Base-by-base conservation (phyloP, 345 rosid genomes). In the Microthlaspi erraticum region DNA sequence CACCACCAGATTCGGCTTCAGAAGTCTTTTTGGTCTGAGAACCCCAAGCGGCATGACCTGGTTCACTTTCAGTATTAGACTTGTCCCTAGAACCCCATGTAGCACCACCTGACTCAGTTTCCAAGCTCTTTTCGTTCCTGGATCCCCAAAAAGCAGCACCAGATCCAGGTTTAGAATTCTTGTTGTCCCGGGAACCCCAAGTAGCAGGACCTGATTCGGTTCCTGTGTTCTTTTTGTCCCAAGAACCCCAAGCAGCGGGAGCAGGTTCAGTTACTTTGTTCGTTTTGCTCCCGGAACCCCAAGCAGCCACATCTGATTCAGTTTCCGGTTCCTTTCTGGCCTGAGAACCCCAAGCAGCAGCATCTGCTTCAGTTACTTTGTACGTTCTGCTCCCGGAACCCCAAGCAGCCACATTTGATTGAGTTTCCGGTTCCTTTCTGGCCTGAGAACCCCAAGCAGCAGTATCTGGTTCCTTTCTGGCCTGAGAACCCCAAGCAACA, bases 71-170 rank as follows among this genome's bases (percentile, higher is more conserved):
- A 1, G 41, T 0, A 0, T 43, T 50, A 12, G 43, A 50, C 44
- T 62, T 44, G 6, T 4, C 18, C 68, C 3, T 19, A 8, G 41
- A 5, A 34, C 34, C 49, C 62, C 43, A 31, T 2, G 52, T 38
- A 60, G 48, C 39, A 7, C 2, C n/a, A 42, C 31, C 68, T 43
- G 49, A 43, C 11, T 53, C 39, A 59, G 60, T 53, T 50, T 51
- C 37, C 8, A 10, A n/a, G 5, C 6, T 65, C 16, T 6, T 14
- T 48, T 18, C 63, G 23, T 7, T 43, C 48, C 19, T 1, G 10
- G 65, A 0, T 41, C 81, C 82, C 86, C 84, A 84, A 38, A 60
- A 72, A 11, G 41, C 52, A 41, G 64, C 37, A 52, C 11, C 60
- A 54, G 51, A 13, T 10, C 42, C 71, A 51, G 57, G 57, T 0